Percentiles rank a stretch among this genome's conserved stretches.
phyloP scores from a whole-genome alignment of 1,284 basidiomycete species.

The Cutaneotrichosporon dermatis region DNA sequence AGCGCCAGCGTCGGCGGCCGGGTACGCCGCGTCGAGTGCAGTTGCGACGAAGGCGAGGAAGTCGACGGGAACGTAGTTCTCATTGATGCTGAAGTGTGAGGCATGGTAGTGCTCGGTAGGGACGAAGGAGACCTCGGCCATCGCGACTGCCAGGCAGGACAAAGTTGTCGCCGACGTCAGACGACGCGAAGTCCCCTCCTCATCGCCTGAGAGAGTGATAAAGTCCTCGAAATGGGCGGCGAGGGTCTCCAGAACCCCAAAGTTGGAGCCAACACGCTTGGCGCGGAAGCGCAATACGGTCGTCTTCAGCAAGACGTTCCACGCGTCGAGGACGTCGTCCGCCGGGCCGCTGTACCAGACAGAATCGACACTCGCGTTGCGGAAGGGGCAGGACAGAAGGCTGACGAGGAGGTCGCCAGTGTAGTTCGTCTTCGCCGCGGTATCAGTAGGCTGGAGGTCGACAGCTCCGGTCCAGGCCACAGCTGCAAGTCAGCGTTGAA shows the following conservation, averaged over 20 bases:
- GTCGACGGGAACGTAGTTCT: slow-evolving; percentile 37
- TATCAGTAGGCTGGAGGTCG: slow-evolving; percentile 25
- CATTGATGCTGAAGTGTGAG: slow-evolving; percentile 33
- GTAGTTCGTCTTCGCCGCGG: slow-evolving; percentile 30
- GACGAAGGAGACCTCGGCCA: slow-evolving; percentile 28
- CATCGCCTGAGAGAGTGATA: slow-evolving; percentile 10
- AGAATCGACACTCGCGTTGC: slow-evolving; percentile 25
- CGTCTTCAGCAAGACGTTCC: slow-evolving; percentile 31
- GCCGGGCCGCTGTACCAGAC: slow-evolving; percentile 32
- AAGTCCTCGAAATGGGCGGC: slow-evolving; percentile 39
- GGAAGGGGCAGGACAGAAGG: slow-evolving; percentile 40
- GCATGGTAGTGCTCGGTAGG: slow-evolving; percentile 23
- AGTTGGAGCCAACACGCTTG: slow-evolving; percentile 36
- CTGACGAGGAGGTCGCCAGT: slow-evolving; percentile 40
- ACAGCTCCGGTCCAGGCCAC: slow-evolving; percentile 30
- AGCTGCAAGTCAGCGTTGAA: too few relatives aligned
- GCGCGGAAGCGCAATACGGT: slow-evolving; percentile 38
- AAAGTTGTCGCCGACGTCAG: slow-evolving; percentile 35
- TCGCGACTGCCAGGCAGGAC: slow-evolving; percentile 33
- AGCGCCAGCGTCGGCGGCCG: background rate
- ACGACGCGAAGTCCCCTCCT: slow-evolving; percentile 2
- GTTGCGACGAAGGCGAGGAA: slow-evolving; percentile 33
- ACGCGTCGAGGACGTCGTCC: slow-evolving; percentile 28
- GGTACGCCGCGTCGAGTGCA: slow-evolving; percentile 29
- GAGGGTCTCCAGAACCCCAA: slow-evolving; percentile 40